Conservation (phyloP, 2,329 filamentous ascomycete genomes). For the Rhexocercosporidium sp. region DNA sequence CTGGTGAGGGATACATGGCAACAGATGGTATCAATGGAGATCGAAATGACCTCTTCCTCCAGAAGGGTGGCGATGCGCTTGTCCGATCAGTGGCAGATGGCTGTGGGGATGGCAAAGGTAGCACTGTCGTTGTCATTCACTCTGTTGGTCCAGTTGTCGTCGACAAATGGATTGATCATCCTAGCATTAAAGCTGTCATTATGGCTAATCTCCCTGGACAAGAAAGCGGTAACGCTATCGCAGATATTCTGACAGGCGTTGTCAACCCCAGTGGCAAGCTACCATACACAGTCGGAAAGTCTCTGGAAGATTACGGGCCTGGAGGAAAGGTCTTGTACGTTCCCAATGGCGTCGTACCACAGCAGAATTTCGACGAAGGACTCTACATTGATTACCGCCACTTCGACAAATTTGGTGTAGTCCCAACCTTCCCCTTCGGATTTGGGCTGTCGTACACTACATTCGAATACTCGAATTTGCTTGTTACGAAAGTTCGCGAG, state of each 20-base stretch:
- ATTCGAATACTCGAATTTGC: constrained; percentile 59
- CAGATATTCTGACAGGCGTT: constrained; percentile 79
- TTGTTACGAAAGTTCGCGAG: constrained; percentile 48
- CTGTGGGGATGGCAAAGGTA: constrained; percentile 67
- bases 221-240: constrained; percentile 82
- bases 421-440: constrained; percentile 84
- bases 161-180: constrained; percentile 79
- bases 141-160: constrained; percentile 82
- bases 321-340: constrained; percentile 72
- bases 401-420: constrained; percentile 78
- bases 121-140: constrained; percentile 85
- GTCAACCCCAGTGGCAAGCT: constrained; percentile 74
- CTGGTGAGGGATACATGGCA: constrained; percentile 77
- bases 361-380: constrained; percentile 83
- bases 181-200: constrained; percentile 78
- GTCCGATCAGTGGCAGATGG: constrained; percentile 71
- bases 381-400: constrained; percentile 89
- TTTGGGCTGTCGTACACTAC: constrained; percentile 76
- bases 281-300: constrained; percentile 84
- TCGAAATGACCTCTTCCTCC: constrained; percentile 75
- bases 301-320: constrained; percentile 76
- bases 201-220: constrained; percentile 87
- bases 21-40: constrained; percentile 75
- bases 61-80: constrained; percentile 78
- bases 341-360: constrained; percentile 72